Evolutionary conservation across 257 asterid genomes (phyloP), one percentile per base, ranked within the genome.

Genomic region (Galeopsis tetrahit): DNA sequence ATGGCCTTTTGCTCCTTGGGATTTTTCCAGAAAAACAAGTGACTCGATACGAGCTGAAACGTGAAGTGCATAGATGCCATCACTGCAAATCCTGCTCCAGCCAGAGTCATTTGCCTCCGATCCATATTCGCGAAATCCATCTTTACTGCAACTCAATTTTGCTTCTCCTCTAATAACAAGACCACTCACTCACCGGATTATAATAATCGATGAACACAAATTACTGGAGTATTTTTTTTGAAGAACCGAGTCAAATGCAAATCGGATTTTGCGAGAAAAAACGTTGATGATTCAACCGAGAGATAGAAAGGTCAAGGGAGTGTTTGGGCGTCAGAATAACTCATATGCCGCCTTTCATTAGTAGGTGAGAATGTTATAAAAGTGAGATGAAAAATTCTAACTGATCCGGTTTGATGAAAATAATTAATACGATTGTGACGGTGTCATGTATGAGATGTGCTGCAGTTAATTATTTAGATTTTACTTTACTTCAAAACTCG

Each of bases 1-100:
- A 95, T 95, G 56, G 96, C 89, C 13, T 75, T 92, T 78, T 95
- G 99, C 80, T 95, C 91, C 75, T 85, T 86, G 6, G 98, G 96
- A 42, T 82, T 87, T 79, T 95, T 95, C 98, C 97, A 95, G 82
- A 84, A 90, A 72, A 95, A 90, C 3, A 87, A 62, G 80, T 95
- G 98, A 32, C 92, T 97, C 0, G 97, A 88, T 15, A 89, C 7
- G 58, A 92, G 91, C 82, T 88, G 96, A 46, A 84, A 77, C 0
- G 98, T 88, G 75, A 85, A 90, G 83, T 90, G 99, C 72, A 92
- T 82, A 14, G 86, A 82, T 34, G 87, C 76, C 89, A 92, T 75
- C 46, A 79, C 86, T 34, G 88, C 81, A 34, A 90, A 76, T 13
- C 95, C 96, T 10, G 98, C 80, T 60, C 82, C 93, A 53, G 85